phyloP scores from a whole-genome alignment of 2,329 filamentous ascomycete genomes.

The Moelleriella libera region DNA sequence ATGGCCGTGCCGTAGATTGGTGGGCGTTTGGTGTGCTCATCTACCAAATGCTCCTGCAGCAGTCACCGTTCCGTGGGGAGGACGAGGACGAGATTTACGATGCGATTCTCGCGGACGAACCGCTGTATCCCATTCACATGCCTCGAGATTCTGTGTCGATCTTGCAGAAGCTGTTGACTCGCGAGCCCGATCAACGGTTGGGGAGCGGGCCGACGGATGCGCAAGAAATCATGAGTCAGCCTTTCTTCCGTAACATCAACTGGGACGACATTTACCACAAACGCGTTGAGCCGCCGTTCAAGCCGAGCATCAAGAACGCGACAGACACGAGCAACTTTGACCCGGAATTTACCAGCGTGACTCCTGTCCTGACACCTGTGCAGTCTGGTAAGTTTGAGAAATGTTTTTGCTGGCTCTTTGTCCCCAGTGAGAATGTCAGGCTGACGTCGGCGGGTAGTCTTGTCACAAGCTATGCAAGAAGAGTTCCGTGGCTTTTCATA shows the following conservation, averaged over 20 bases:
- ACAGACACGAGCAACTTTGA: conserved; percentile 99
- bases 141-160: conserved; percentile 95
- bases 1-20: conserved; percentile 94
- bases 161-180: conserved; percentile 88
- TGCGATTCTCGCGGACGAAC: conserved; percentile 92
- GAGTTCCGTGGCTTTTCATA: conserved; percentile 99
- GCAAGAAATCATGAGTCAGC: conserved; percentile 96
- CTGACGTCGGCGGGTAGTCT: no score
- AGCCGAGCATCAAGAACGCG: conserved; percentile 76
- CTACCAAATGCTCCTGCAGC: conserved; percentile 98
- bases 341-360: conserved; percentile 95
- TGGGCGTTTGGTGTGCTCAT: conserved; percentile 99
- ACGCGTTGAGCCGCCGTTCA: conserved; percentile 75
- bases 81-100: conserved; percentile 99
- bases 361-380: conserved; percentile 89
- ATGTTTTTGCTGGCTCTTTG: not conserved
- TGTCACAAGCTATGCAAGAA: conserved; percentile 94
- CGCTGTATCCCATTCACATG: conserved; percentile 97
- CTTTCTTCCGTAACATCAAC: conserved; percentile 94
- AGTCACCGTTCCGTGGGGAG: conserved; percentile 96
- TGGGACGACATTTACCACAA: conserved; percentile 99
- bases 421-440: no score
- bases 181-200: conserved; percentile 84
- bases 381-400: conserved; percentile 65
- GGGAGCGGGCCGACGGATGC: conserved; percentile 94